Evolutionary conservation across 768 basidiomycete species (phyloP), one percentile per base, ranked within the genome.

Genomic region (Hygrophoropsis aurantiaca): DNA sequence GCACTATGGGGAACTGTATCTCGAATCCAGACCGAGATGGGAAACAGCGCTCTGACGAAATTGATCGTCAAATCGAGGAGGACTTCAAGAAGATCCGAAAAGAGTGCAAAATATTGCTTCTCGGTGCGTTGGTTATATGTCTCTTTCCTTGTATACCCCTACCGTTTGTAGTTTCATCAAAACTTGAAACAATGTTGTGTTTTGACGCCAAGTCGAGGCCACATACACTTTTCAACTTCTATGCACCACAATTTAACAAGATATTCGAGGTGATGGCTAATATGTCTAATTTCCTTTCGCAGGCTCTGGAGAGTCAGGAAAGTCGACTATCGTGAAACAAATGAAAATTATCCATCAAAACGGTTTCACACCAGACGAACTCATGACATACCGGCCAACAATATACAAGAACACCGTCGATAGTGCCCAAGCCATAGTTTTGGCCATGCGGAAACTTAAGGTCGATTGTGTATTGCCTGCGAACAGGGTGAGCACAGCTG

Each of bases 271-370:
- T 23, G 8, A 27, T 46, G 9, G 47, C 24, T 32, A 15, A 16
- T 26, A 42, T 34, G 38, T 46, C 21, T 5, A 24, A 16, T 21
- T n/a, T 11, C 33, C 25, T 7, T 38, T 26, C 13, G 16, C 56
- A 94, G 94, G 94, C 46, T 94, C 93, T 11, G 92, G 94, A 58
- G 93, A 95, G 72, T 90, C 88, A 1, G 95, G 94, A 5, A 97
- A 97, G 70, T 85, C 83, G 4, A 98, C 94, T 0, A 92, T 98
- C 54, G 93, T 97, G 27, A 97, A 98, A 64, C 94, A 98, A 67
- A 97, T 98, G 94, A 97, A 95, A 77, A 94, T 97, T 48, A 94
- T 97, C 40, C 90, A 98, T 65, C 90, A 95, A 65, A 83, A 85
- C 51, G 94, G 94, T 11, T 98, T 93, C 69, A 80, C 84, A 2